These are phyloP conservation scores for Cyanodermella asteris DNA, from an alignment of 2,329 filamentous ascomycete species.

Conservation along the genomic window DNA sequence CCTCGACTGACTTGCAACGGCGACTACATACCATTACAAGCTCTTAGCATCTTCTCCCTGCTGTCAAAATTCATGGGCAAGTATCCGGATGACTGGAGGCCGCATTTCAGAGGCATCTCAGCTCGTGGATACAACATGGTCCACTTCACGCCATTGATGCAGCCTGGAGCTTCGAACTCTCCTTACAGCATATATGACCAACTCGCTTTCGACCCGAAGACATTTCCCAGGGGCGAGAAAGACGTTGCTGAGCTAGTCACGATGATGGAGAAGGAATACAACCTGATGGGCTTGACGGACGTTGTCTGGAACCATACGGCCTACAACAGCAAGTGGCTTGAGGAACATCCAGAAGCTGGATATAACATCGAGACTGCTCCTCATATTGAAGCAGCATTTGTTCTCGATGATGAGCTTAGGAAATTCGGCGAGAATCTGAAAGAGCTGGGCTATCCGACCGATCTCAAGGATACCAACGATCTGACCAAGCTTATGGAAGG, in stretches of 20 bases:
- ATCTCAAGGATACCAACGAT: conserved; percentile 48
- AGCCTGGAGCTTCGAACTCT: conserved; percentile 75
- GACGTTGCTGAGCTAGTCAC: conserved; percentile 58
- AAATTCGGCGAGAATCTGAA: conserved; percentile 40
- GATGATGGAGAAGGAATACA: conserved; percentile 66
- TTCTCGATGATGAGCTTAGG: conserved; percentile 55
- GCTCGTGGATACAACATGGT: conserved; percentile 95
- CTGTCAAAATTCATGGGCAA: conserved; percentile 97
- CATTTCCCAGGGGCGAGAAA: conserved; percentile 67
- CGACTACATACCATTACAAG: conserved; percentile 56
- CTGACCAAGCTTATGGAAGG: conserved; percentile 63
- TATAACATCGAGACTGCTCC: conserved; percentile 88
- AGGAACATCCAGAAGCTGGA: conserved; percentile 83
- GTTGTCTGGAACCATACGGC: conserved; percentile 98
- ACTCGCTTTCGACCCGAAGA: conserved; percentile 56
- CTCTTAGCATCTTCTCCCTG: conserved; percentile 75
- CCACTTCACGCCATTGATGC: conserved; percentile 87
- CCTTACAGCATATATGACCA: conserved; percentile 95
- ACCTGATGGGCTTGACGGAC: conserved; percentile 73
- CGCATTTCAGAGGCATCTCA: conserved; percentile 69
- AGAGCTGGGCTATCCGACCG: conserved; percentile 51
- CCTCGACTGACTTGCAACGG: conserved; percentile 57
- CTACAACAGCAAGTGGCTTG: conserved; percentile 81
- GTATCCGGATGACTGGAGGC: conserved; percentile 77
- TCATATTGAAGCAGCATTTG: conserved; percentile 41